Conservation (phyloP, 2,329 filamentous ascomycete genomes). For the Colletotrichum tanaceti region DNA sequence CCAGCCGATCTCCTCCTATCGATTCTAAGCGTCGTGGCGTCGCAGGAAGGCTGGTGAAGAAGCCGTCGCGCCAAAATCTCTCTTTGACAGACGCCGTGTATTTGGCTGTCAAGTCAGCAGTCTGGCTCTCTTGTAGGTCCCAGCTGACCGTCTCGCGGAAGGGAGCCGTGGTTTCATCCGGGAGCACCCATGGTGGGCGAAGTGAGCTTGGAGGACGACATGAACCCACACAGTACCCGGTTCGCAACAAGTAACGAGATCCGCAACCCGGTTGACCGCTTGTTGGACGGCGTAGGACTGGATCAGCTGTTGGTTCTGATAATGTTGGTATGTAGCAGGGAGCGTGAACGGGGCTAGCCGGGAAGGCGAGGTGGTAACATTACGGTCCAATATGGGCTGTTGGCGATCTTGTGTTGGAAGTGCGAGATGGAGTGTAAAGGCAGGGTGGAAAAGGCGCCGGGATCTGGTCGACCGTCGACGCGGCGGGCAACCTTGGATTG, state of each 20-base stretch:
- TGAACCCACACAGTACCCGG: constrained; percentile 15
- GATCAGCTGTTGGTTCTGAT: not conserved
- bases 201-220: not conserved
- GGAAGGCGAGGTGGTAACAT: constrained; percentile 3
- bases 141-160: constrained; percentile 30
- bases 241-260: constrained; percentile 1
- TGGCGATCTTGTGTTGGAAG: constrained; percentile 10
- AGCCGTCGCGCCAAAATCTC: constrained; percentile 22
- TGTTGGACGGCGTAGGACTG: not conserved
- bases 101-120: constrained; percentile 28
- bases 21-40: not conserved
- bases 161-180: constrained; percentile 4
- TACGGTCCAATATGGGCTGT: constrained; percentile 4
- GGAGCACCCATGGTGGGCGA: not conserved
- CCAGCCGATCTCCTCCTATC: constrained; percentile 11
- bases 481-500: constrained; percentile 6
- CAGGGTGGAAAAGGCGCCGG: constrained; percentile 19
- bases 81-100: constrained; percentile 15
- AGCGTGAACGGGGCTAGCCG: constrained; percentile 16
- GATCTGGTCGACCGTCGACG: constrained; percentile 27
- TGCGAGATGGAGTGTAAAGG: constrained; percentile 36
- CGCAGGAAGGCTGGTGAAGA: constrained; percentile 8
- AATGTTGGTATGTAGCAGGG: constrained; percentile 2
- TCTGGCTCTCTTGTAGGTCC: constrained; percentile 20
- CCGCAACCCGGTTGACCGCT: constrained; percentile 15